Evolutionary conservation across 148 eudicot species (phyloP), one percentile per base, ranked within the genome.

Genomic region (Rhododendron molle): DNA sequence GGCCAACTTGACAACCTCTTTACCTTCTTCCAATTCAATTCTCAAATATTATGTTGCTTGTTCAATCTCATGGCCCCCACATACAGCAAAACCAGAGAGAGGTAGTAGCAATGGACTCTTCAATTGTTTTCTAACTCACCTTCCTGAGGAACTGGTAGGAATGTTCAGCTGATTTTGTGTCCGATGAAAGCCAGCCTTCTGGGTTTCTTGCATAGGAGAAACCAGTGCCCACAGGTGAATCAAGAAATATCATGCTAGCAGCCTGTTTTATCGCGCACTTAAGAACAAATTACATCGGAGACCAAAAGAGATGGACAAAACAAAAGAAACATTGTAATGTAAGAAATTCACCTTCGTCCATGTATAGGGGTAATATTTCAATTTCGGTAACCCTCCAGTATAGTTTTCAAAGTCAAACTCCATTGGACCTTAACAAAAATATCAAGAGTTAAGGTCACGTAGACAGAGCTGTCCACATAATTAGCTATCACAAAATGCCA

Each of bases 201-300:
- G 36, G 58, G 26, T 85, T 80, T 87, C 82, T 84, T 12, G 87
- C 69, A 79, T 89, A 89, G 56, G 90, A 89, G 85, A 89, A 89
- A 9, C 90, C 90, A 0, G 90, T 86, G 21, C 90, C 90, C 80
- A 84, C 87, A 1, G 90, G 90, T 74, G 88, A 81, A 69, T 89
- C 90, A 47, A 89, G 76, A 77, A 89, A 89, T 69, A 89, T 81
- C 40, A 89, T 78, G 83, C 88, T 89, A 67, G 88, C 80, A 84
- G 60, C 74, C 90, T 89, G 85, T 4, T 52, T 44, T 21, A 54
- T 7, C 28, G 6, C 43, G 43, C 43, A 38, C 43, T 38, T 38
- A 38, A 38, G 43, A 38, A 38, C 43, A 38, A 38, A 38, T 38
- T 38, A 38, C 6, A 38, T 0, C 43, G 5, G 43, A 38, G 43